Evolutionary conservation across 192 early-diverging fungal genomes (phyloP), one percentile per base, ranked within the genome.

Genomic region (Podila verticillata): DNA sequence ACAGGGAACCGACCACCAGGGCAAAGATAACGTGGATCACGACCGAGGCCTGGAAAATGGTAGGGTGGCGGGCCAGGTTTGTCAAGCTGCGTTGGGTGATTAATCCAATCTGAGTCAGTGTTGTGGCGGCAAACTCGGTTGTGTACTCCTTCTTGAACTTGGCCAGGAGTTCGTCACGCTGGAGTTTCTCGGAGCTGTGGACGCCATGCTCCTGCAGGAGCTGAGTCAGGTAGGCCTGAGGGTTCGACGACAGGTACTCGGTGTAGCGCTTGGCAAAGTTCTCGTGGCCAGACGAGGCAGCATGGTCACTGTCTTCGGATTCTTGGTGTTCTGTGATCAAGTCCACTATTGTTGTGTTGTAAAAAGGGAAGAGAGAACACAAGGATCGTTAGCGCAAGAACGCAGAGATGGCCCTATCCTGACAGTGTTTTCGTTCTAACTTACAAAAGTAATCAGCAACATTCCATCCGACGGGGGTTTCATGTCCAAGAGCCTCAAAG

Each of bases 391-490:
- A 49, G 48, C 20, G 7, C 30, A n/a, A n/a, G n/a, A n/a, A n/a
- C n/a, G n/a, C n/a, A n/a, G n/a, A n/a, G n/a, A n/a, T n/a, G n/a
- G n/a, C n/a, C n/a, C n/a, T 30, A 19, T 28, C 49, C 12, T 19
- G 63, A 49, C n/a, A 34, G 0, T 29, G 24, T 64, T 3, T 26
- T 5, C 5, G n/a, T 12, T 88, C 89, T 36, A 90, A 68, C 74
- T 91, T 89, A 74, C 92, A 86, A 17, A 95, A 83, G 68, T 91
- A 96, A 77, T 98, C 97, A 12, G 97, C 97, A 66, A 96, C 91
- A 73, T 98, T 98, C 82, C 94, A 96, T 19, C 95, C 94, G n/a
- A 91, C 73, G 9, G 97, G 97, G 68, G 94, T 95, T 29, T 86
- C 84, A 70, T 93, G 95, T 2, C 97, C 97, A 63, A 92, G 85